These are phyloP conservation scores for Penicillium dipodomyicola DNA, from an alignment of 495 filamentous ascomycete genomes.

Conservation along the genomic window DNA sequence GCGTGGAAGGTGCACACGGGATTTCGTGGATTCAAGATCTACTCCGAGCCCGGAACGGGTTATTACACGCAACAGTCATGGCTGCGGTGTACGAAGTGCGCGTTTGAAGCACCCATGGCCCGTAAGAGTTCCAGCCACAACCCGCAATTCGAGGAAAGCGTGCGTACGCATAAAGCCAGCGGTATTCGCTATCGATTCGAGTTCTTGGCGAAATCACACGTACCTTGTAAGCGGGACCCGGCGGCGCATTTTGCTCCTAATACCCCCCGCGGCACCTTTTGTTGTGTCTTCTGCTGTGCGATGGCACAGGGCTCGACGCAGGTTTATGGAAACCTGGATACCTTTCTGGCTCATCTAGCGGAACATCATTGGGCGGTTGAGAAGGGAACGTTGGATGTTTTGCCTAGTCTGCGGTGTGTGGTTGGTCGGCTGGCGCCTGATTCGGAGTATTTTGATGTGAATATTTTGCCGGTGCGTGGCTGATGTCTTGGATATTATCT, in stretches of 20 bases:
- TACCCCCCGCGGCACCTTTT: constrained; percentile 27
- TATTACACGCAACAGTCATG: constrained; percentile 31
- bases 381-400: constrained; percentile 4
- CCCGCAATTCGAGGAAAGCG: constrained; percentile 25
- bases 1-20: constrained; percentile 47
- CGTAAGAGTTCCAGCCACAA: background rate
- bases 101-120: constrained; percentile 39
- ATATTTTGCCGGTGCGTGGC: constrained; percentile 22
- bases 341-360: constrained; percentile 45
- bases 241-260: constrained; percentile 13
- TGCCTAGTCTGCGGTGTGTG: constrained; percentile 35
- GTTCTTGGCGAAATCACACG: constrained; percentile 52
- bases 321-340: constrained; percentile 38
- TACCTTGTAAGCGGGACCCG: constrained; percentile 26
- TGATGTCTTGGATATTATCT: background rate
- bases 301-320: constrained; percentile 32
- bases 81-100: constrained; percentile 45
- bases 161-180: constrained; percentile 27
- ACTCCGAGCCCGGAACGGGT: constrained; percentile 35
- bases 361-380: constrained; percentile 25
- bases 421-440: constrained; percentile 29
- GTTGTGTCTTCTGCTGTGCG: constrained; percentile 49
- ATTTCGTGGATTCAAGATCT: constrained; percentile 34
- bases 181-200: constrained; percentile 48
- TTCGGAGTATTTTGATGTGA: constrained; percentile 43